Base-by-base conservation (phyloP, 1,139 yeast species). In the Taiozyma sp. region DNA sequence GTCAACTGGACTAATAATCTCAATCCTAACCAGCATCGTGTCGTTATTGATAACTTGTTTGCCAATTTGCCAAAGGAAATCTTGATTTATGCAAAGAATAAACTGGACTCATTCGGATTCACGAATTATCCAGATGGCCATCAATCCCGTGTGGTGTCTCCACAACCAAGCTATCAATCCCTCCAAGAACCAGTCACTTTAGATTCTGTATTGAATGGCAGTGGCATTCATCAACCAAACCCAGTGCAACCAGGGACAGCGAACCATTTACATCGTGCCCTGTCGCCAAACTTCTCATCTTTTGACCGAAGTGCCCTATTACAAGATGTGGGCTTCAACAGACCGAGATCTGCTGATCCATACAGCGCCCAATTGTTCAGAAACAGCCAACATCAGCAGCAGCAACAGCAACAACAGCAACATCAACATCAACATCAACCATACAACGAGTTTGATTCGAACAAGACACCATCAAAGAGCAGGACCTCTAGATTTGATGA, bases 1-100 rank as follows among this genome's bases (percentile, higher is more conserved):
- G 75, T 80, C 56, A 72, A 71, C 57, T 85, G 90, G 90, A 71
- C 84, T 59, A 77, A 76, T 56, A 73, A 72, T 57, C 72, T 85
- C 63, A 75, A 70, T 50, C 73, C 79, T 11, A 78, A 76, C 50
- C 88, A 85, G 59, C 82, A 75, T 58, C 71, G 77, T 52, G 71
- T 81, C 32, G 78, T 82, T 64, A 73, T 83, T 62, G 88, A 84
- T 57, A 75, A 81, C 58, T 61, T 79, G 69, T 63, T 83, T 69
- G 69, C 76, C 53, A 66, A 75, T 58, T 62, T 80, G 67, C 64
- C 79, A 71, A 63, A 72, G 63, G 72, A 83, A 62, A 73, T 77
- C 58, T 56, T 77, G 67, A 66, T 71, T 62, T 66, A 75, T 72
- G 62, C 80, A 61, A 70, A 75, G 70, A 60, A 68, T 68, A 58